phyloP scores from a whole-genome alignment of 192 early-diverging fungal species.

The Funneliformis mosseae region DNA sequence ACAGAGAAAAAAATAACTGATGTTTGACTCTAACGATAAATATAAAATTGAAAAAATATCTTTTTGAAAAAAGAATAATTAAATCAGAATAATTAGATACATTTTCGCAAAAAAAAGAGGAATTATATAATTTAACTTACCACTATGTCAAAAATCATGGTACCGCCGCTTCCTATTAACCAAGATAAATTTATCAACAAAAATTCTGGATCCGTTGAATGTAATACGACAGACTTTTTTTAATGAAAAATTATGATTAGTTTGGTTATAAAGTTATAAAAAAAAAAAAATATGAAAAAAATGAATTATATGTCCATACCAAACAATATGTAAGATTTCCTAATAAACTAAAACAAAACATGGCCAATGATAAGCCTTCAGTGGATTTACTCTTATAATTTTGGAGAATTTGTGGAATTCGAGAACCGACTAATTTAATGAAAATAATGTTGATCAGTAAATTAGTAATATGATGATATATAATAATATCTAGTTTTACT shows the following conservation, averaged over 20 bases:
- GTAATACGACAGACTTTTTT: constrained; percentile 71
- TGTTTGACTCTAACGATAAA: no score
- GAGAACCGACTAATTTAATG: constrained; percentile 50
- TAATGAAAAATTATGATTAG: background rate
- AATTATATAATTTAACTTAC: constrained; percentile 43
- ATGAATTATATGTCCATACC: no score
- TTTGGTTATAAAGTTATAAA: no score
- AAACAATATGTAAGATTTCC: constrained; percentile 68
- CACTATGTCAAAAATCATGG: constrained; percentile 73
- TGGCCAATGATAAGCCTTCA: constrained; percentile 77
- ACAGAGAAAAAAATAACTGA: no score
- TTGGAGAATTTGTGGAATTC: constrained; percentile 83
- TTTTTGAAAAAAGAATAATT: no score
- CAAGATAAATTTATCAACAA: constrained; percentile 74
- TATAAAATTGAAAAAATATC: no score
- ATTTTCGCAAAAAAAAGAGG: no score
- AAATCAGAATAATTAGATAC: no score
- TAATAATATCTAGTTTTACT: constrained; percentile 1
- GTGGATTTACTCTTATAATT: constrained; percentile 71
- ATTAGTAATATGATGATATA: background rate
- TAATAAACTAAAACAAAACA: constrained; percentile 83
- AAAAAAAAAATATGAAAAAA: no score
- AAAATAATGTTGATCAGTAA: background rate
- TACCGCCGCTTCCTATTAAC: constrained; percentile 76
- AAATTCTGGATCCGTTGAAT: constrained; percentile 65